Percentiles rank a stretch among this genome's conserved stretches.
Evolutionary conservation across 805 yeast genomes (phyloP).

Genomic region (Scheffersomyces coipomensis): DNA sequence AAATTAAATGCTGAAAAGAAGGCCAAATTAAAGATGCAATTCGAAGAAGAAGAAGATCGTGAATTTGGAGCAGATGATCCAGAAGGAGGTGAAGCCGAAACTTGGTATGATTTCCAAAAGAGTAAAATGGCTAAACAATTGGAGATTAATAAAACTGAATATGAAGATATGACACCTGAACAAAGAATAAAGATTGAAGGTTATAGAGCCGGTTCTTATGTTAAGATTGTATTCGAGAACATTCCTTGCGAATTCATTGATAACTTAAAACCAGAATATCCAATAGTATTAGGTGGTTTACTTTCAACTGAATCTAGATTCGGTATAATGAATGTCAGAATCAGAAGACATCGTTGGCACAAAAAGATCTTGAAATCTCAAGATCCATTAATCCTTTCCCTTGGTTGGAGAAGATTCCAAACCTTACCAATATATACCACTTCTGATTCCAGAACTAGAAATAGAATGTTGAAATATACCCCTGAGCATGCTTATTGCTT

Average conservation of each 20-base stretch:
- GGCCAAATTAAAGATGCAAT: constrained; percentile 82
- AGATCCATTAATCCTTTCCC: constrained; percentile 88
- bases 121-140: constrained; percentile 95
- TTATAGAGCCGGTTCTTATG: constrained; percentile 89
- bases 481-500: constrained; percentile 97
- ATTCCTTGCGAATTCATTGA: constrained; percentile 90
- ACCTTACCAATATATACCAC: constrained; percentile 95
- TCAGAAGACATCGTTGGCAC: constrained; percentile 99
- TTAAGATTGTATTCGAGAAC: constrained; percentile 76
- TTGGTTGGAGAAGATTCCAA: constrained; percentile 99
- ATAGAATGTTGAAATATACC: constrained; percentile 95
- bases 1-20: constrained; percentile 83
- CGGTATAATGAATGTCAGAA: constrained; percentile 88
- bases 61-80: constrained; percentile 76
- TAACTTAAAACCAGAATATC: constrained; percentile 80
- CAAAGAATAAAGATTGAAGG: constrained; percentile 86
- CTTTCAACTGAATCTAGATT: constrained; percentile 88
- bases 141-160: constrained; percentile 85
- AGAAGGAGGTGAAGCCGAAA: constrained; percentile 77
- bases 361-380: constrained; percentile 91
- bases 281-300: constrained; percentile 87
- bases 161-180: constrained; percentile 69
- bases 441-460: constrained; percentile 95
- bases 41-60: constrained; percentile 74
- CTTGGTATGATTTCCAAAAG: constrained; percentile 97